Conservation (phyloP, 2,329 filamentous ascomycete species). For the Trichoderma guizhouense region DNA sequence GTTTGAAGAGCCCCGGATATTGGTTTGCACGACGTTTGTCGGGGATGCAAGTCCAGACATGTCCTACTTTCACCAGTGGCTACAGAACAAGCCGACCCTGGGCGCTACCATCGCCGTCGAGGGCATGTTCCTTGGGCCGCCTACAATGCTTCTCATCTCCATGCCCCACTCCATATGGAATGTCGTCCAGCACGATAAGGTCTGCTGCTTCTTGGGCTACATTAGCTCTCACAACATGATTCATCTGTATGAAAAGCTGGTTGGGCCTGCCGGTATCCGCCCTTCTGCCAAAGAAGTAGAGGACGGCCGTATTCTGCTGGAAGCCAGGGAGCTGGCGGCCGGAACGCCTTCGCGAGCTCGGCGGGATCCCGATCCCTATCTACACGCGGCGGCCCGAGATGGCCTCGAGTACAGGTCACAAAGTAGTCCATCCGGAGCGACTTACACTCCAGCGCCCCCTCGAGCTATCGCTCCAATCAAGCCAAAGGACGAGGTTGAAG, state of each 20-base stretch:
- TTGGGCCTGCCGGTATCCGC: slow-evolving; percentile 44
- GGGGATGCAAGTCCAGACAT: slow-evolving; percentile 64
- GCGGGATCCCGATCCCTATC: slow-evolving; percentile 29
- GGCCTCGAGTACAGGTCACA: slow-evolving; percentile 27
- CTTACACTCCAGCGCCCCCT: slow-evolving; percentile 24
- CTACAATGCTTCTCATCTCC: slow-evolving; percentile 63
- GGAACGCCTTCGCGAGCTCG: slow-evolving; percentile 31
- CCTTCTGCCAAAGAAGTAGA: slow-evolving; percentile 53
- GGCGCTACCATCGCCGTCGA: slow-evolving; percentile 60
- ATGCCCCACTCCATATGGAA: slow-evolving; percentile 64
- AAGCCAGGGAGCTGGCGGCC: slow-evolving; percentile 47
- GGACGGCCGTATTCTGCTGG: slow-evolving; percentile 55
- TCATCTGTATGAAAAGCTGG: slow-evolving; percentile 58
- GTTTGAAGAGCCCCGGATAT: slow-evolving; percentile 60
- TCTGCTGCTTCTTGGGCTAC: slow-evolving; percentile 63
- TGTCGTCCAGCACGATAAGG: slow-evolving; percentile 62
- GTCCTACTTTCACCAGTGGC: slow-evolving; percentile 64
- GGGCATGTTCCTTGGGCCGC: slow-evolving; percentile 65
- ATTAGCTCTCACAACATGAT: slow-evolving; percentile 67
- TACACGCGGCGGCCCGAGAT: slow-evolving; percentile 26
- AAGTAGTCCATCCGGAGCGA: slow-evolving; percentile 27
- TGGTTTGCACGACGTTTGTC: slow-evolving; percentile 65
- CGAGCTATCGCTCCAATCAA: slow-evolving; percentile 26
- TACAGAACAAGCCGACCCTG: slow-evolving; percentile 56
- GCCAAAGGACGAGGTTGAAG: slow-evolving; percentile 44